Evolutionary conservation across 2,329 filamentous ascomycete species (phyloP), one percentile per base, ranked within the genome.

Genomic region (Amesomyces nigricolor): DNA sequence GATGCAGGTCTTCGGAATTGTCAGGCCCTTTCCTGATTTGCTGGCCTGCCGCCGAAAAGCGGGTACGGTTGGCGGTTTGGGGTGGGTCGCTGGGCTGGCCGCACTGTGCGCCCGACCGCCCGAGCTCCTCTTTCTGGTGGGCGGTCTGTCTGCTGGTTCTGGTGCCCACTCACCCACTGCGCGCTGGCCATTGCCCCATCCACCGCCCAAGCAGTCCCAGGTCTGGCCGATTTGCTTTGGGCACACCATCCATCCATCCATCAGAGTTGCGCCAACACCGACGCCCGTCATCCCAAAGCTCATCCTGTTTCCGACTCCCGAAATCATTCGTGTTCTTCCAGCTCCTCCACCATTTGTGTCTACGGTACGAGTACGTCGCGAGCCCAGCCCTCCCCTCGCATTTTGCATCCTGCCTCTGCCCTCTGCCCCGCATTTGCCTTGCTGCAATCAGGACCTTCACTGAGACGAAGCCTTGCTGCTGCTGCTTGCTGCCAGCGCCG

Each of bases 221-320:
- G 32, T 53, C 35, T 56, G 59, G 57, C 53, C 53, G 56, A 56
- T 62, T 61, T 62, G 57, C 59, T 62, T 61, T 62, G 57, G 61
- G 58, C 53, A 49, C 57, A 58, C 50, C 19, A 53, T 19, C 37
- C 42, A 30, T 35, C 32, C 46, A 54, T 57, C 54, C 54, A 62
- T 60, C 32, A 35, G 9, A 10, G 32, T 52, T 58, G 60, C 57
- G 56, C 60, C 58, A 63, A 61, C 60, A 52, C 55, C 57, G 54
- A 60, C 56, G 57, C 58, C 58, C 59, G 52, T 61, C 60, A 61
- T 56, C 58, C 54, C 32, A 64, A 26, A 26, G 22, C 22, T 3
- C 22, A 26, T 26, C 22, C 22, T 26, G 22, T 26, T 26, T 26
- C 22, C 22, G 22, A 26, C 22, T 26, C 22, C 22, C 22, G 22